Evolutionary conservation across 495 filamentous ascomycete species (phyloP), one percentile per base, ranked within the genome.

Genomic region (Penicillium maclennaniae): DNA sequence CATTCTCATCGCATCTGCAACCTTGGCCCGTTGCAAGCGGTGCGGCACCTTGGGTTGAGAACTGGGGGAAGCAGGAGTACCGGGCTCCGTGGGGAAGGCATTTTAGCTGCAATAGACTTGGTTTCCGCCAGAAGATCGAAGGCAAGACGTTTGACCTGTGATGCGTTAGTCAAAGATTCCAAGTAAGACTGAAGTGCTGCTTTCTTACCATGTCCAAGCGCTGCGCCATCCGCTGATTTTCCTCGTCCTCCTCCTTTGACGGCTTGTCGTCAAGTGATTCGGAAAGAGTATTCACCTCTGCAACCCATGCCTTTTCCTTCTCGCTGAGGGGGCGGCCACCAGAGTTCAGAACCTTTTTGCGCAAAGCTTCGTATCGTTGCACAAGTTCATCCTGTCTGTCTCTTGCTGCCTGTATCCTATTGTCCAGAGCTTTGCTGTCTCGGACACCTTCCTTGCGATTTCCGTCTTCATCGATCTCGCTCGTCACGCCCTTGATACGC

Each of bases 281-380:
- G 4, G 69, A 67, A 40, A 89, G 51, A 12, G 66, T 54, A 20
- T 79, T 68, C 21, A 91, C 81, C 61, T 92, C 88, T 6, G 75
- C 74, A 1, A 80, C 60, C 83, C 84, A 92, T 0, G 79, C 76
- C 62, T 73, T 80, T 62, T 92, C 88, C 65, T 83, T 87, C 49
- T 87, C 84, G 65, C 86, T 91, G 36, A 95, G 70, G 48, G 87
- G 81, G 10, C 81, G 76, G 19, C 79, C 83, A 16, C 72, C 76
- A 9, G 71, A 69, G 59, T 80, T 79, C 37, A 76, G 69, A 34
- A 89, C 70, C 60, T 78, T 86, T 59, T 73, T 80, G 36, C 80
- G 74, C 47, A 96, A 55, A 3, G 68, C 72, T 49, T 92, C 87
- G 62, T 89, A 80, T 43, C 88, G 75, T 47, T 73, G 63, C 8